These are phyloP conservation scores for Leccinum barrowsii DNA, from an alignment of 768 basidiomycete species.

Conservation along the genomic window DNA sequence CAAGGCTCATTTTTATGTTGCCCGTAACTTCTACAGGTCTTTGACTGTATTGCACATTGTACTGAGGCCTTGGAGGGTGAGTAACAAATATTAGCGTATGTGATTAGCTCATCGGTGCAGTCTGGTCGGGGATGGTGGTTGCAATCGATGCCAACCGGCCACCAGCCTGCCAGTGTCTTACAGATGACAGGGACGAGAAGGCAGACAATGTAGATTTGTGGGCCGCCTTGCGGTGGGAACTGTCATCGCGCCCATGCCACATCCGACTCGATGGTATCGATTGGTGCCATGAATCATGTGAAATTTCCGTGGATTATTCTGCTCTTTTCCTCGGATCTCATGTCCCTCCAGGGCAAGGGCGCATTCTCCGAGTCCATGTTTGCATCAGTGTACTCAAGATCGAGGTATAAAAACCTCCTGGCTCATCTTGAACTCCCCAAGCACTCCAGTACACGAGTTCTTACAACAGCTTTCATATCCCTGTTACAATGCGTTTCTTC, in stretches of 20 bases:
- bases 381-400: neutral
- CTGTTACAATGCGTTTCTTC: conserved; percentile 10
- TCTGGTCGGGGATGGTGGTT: neutral
- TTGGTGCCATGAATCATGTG: neutral
- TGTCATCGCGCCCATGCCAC: neutral
- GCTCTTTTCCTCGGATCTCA: conserved; percentile 1
- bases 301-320: neutral
- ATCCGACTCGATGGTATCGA: neutral
- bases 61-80: neutral
- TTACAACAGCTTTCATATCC: neutral
- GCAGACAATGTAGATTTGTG: neutral
- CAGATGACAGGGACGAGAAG: neutral
- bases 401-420: conserved; percentile 13
- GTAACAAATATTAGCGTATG: neutral
- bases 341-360: neutral
- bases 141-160: neutral
- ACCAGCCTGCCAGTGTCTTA: neutral
- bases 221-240: neutral
- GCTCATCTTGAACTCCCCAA: neutral
- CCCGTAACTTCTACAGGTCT: neutral
- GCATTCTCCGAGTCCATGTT: neutral
- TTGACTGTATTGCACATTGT: neutral
- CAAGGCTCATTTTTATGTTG: neutral
- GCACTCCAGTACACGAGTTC: conserved; percentile 9
- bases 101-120: neutral